These are phyloP conservation scores for Gymnopilus dilepis DNA, from an alignment of 768 basidiomycete genomes.

Conservation along the genomic window DNA sequence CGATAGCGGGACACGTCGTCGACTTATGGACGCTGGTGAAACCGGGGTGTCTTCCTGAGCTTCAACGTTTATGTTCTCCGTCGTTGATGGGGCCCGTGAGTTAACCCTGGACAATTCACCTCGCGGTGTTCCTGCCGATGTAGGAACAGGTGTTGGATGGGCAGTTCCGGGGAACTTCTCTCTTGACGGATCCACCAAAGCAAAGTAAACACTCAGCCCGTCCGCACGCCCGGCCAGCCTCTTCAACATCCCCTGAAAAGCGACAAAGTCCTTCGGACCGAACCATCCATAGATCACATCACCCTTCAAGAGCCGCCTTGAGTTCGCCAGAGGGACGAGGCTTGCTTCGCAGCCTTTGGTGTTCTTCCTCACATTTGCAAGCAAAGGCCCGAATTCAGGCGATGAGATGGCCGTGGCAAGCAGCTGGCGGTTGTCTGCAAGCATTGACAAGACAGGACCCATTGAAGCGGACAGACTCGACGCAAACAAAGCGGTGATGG, in stretches of 20 bases:
- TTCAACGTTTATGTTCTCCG: not conserved
- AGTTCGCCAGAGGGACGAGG: slow-evolving; percentile 55
- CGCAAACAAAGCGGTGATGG: slow-evolving; percentile 65
- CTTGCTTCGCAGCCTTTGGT: slow-evolving; percentile 51
- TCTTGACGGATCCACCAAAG: slow-evolving; percentile 64
- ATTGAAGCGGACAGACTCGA: slow-evolving; percentile 52
- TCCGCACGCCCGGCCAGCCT: slow-evolving; percentile 60
- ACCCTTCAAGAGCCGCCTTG: slow-evolving; percentile 55
- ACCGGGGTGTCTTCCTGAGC: not conserved
- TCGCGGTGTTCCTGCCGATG: not conserved
- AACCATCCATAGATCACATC: slow-evolving; percentile 69
- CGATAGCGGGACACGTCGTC: not conserved
- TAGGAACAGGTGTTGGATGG: not conserved
- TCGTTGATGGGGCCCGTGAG: not conserved
- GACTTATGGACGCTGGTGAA: not conserved
- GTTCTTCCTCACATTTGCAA: slow-evolving; percentile 34
- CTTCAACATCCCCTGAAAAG: slow-evolving; percentile 54
- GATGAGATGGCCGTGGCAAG: slow-evolving; percentile 51
- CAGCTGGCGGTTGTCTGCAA: slow-evolving; percentile 52
- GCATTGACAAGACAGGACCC: slow-evolving; percentile 48
- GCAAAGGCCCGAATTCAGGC: slow-evolving; percentile 39
- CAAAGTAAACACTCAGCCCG: slow-evolving; percentile 69
- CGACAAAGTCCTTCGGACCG: slow-evolving; percentile 57
- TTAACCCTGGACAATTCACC: not conserved
- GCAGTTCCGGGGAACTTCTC: slow-evolving; percentile 58